phyloP scores from a whole-genome alignment of 208 protist genomes.

The Trypanosoma vivax region DNA sequence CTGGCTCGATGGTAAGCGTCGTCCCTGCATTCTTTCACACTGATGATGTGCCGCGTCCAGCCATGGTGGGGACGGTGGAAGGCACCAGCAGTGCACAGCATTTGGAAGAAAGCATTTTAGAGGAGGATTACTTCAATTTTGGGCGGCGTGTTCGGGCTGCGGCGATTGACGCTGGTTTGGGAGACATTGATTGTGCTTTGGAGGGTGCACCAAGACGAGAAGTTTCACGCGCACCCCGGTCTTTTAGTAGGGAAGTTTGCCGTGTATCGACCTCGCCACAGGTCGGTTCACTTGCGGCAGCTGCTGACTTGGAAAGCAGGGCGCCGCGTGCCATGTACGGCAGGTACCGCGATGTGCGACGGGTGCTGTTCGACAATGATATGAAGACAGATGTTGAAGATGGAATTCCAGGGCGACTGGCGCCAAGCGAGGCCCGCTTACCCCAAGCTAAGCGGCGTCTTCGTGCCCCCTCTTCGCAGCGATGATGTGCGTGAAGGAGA shows the following conservation, averaged over 20 bases:
- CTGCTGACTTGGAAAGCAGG: too few species aligned
- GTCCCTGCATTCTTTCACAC: conserved; percentile 11
- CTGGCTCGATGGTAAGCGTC: conserved; percentile 12
- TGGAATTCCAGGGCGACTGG: conserved; percentile 30
- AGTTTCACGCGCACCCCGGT: too few species aligned
- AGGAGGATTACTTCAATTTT: conserved; percentile 86
- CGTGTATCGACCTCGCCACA: too few species aligned
- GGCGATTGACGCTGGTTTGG: too few species aligned
- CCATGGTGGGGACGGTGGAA: too few species aligned
- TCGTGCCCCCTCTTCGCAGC: conserved; percentile 15
- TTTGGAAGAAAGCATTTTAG: conserved; percentile 32
- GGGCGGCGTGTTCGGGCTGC: conserved; percentile 24
- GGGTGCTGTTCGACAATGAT: not conserved
- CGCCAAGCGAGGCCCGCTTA: conserved; percentile 66
- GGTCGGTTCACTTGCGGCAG: too few species aligned
- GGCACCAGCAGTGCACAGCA: not conserved
- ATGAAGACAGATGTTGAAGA: conserved; percentile 5
- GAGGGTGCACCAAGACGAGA: too few species aligned
- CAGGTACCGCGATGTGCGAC: too few species aligned
- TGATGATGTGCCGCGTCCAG: not conserved
- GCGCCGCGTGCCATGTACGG: too few species aligned
- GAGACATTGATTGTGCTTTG: too few species aligned
- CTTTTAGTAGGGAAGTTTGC: too few species aligned
- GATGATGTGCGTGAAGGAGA: too few species aligned
- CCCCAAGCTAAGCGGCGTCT: conserved; percentile 52